Evolutionary conservation across 495 filamentous ascomycete species (phyloP).

Genomic region (Oleoguttula mirabilis): DNA sequence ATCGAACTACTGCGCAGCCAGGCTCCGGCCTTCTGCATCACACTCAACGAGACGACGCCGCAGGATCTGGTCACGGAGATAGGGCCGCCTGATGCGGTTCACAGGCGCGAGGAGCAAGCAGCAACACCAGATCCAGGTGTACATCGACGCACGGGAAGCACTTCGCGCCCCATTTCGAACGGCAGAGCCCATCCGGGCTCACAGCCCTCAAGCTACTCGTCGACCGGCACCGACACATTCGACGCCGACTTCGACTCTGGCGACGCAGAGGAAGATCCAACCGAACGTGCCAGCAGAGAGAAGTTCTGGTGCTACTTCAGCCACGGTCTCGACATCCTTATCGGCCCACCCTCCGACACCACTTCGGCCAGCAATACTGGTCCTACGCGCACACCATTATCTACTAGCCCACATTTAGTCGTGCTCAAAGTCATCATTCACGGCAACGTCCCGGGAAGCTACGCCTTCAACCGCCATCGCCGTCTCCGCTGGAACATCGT

Average conservation of each 20-base stretch:
- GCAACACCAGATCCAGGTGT: slow-evolving; percentile 18
- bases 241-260: slow-evolving; percentile 46
- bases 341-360: slow-evolving; percentile 59
- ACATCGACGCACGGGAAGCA: slow-evolving; percentile 11
- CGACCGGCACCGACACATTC: slow-evolving; percentile 73
- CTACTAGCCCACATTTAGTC: slow-evolving; percentile 47
- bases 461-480: slow-evolving; percentile 90
- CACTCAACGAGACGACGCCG: slow-evolving; percentile 66
- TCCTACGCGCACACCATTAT: slow-evolving; percentile 22
- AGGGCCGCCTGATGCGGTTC: slow-evolving; percentile 68
- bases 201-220: slow-evolving; percentile 21
- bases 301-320: slow-evolving; percentile 96
- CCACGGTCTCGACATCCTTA: slow-evolving; percentile 85
- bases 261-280: slow-evolving; percentile 44
- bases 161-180: slow-evolving; percentile 36
- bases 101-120: slow-evolving; percentile 21
- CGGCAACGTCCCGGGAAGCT: slow-evolving; percentile 87
- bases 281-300: slow-evolving; percentile 47
- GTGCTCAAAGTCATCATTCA: slow-evolving; percentile 87
- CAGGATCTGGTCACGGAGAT: slow-evolving; percentile 85
- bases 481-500: slow-evolving; percentile 76
- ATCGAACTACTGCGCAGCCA: slow-evolving; percentile 54
- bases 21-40: slow-evolving; percentile 50
- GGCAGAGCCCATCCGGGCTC: slow-evolving; percentile 26
- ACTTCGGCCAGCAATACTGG: slow-evolving; percentile 39